Evolutionary conservation across 805 yeast genomes (phyloP).

Genomic region (Kregervanrija fluxuum): DNA sequence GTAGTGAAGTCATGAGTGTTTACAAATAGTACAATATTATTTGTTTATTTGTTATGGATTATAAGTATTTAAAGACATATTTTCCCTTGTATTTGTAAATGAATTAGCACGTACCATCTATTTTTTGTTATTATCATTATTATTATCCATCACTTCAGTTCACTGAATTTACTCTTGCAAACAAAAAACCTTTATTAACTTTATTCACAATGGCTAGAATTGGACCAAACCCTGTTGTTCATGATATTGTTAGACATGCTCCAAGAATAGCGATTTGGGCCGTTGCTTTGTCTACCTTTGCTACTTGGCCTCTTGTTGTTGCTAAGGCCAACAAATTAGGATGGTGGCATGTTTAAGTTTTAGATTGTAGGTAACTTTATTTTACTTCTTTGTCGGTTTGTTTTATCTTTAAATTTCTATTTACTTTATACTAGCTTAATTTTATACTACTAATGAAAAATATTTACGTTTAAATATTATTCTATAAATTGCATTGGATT

Average conservation of each 20-base stretch:
- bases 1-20: neutral
- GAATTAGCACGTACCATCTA: neutral
- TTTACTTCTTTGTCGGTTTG: neutral
- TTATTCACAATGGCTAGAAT: slow-evolving; percentile 18
- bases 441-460: too few species aligned
- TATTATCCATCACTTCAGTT: slow-evolving; percentile 1
- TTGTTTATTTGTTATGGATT: neutral
- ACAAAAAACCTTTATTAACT: too few species aligned
- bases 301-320: slow-evolving; percentile 24
- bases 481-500: too few species aligned
- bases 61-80: neutral
- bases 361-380: neutral
- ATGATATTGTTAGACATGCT: slow-evolving; percentile 19
- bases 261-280: slow-evolving; percentile 26
- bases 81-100: neutral
- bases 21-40: neutral
- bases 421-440: too few species aligned
- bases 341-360: slow-evolving; percentile 18
- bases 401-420: too few species aligned
- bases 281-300: slow-evolving; percentile 16
- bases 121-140: neutral
- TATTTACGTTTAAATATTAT: too few species aligned
- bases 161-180: too few species aligned
- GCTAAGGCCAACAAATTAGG: slow-evolving; percentile 20
- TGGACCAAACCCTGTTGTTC: slow-evolving; percentile 27